Conservation (phyloP, 2,329 filamentous ascomycete genomes). For the Trichoderma polysporum region DNA sequence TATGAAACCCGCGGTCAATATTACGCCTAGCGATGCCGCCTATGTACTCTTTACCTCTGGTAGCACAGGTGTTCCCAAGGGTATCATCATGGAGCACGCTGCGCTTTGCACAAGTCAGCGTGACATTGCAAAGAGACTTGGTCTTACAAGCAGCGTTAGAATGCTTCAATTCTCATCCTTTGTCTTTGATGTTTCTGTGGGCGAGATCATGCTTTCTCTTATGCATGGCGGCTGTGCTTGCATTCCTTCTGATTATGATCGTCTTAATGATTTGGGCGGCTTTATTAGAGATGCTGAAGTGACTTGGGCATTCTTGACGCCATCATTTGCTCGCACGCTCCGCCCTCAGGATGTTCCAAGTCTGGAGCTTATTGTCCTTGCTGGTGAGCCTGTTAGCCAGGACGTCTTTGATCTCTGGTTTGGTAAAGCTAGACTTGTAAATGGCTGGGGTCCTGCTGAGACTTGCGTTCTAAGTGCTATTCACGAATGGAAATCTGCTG, state of each 20-base stretch:
- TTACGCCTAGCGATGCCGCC: slow-evolving; percentile 18
- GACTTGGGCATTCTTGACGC: slow-evolving; percentile 21
- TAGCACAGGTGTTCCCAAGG: slow-evolving; percentile 27
- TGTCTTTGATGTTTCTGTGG: slow-evolving; percentile 19
- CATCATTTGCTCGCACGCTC: slow-evolving; percentile 17
- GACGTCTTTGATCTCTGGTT: slow-evolving; percentile 21
- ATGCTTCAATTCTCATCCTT: slow-evolving; percentile 23
- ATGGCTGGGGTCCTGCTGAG: slow-evolving; percentile 21
- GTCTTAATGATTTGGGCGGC: not conserved
- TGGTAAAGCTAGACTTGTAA: slow-evolving; percentile 7
- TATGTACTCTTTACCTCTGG: slow-evolving; percentile 31
- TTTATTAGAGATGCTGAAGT: slow-evolving; percentile 10
- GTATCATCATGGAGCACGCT: slow-evolving; percentile 36
- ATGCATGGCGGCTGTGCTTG: slow-evolving; percentile 21
- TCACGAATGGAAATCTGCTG: slow-evolving; percentile 17
- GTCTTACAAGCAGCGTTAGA: not conserved
- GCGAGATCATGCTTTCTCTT: slow-evolving; percentile 18
- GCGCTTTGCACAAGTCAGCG: slow-evolving; percentile 40
- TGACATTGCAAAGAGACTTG: slow-evolving; percentile 15
- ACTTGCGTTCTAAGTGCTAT: slow-evolving; percentile 17
- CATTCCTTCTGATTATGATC: slow-evolving; percentile 20
- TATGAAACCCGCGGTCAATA: slow-evolving; percentile 25
- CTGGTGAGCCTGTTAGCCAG: slow-evolving; percentile 16
- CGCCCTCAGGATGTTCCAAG: slow-evolving; percentile 24
- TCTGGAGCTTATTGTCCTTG: slow-evolving; percentile 17